A percentile compares a stretch with the other conserved stretches of the same genome.
Conservation (phyloP, 306 rosid species). For the Quercus aquifolioides region DNA sequence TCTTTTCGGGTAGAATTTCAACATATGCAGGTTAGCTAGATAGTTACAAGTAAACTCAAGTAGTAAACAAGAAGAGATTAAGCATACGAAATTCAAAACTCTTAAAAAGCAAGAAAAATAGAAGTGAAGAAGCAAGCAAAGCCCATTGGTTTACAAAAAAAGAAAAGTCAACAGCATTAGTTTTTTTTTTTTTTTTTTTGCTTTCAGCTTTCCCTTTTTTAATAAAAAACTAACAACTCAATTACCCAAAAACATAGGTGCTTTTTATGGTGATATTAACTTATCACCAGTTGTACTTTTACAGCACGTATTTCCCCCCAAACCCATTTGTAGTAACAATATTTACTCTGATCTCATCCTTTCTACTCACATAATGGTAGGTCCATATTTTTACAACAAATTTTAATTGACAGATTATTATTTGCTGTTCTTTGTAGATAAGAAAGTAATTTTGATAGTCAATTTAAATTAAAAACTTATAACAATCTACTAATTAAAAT, state of each 20-base stretch:
- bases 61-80: no score
- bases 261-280: not conserved
- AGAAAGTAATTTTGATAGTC: accelerated
- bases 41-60: no score
- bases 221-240: not conserved
- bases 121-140: no score
- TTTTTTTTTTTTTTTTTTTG: not conserved
- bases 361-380: no score
- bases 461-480: no score
- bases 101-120: no score
- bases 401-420: no score
- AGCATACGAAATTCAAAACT: no score
- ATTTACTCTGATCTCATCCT: no score
- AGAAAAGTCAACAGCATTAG: not conserved
- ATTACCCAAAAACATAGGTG: not conserved
- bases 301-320: not conserved
- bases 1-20: no score
- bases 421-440: accelerated
- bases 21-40: no score
- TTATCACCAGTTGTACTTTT: not conserved
- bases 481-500: accelerated
- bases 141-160: not conserved
- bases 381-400: no score
- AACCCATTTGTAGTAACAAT: not conserved
- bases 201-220: not conserved